Evolutionary conservation across 2,329 filamentous ascomycete genomes (phyloP), one percentile per base, ranked within the genome.

Genomic region (Curvularia spicifera): DNA sequence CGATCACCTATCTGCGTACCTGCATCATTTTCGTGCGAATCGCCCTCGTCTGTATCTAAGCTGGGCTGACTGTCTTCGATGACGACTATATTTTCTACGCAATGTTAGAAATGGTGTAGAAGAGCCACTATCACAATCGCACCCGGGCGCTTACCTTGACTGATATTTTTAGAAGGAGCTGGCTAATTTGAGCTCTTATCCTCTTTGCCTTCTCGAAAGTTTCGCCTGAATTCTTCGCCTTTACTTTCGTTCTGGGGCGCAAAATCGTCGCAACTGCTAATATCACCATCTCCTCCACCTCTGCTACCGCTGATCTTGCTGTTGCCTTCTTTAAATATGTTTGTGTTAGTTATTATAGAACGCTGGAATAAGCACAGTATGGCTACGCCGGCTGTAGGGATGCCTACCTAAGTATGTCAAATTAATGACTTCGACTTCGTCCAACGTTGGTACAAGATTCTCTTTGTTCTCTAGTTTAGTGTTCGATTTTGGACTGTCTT

Each of bases 41-140:
- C 42, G 47, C 50, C 39, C 52, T 53, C 43, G 33, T 57, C 28
- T 42, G 44, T 51, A 48, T 61, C 57, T 54, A 13, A 39, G 28
- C 40, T 35, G 20, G 51, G 12, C 37, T 65, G 45, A 33, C 50
- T 63, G 33, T 59, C 52, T 54, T 56, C 22, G 33, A 63, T 53
- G n/a, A 65, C 49, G 33, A 63, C 51, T 45, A 31, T 31, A 59
- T 59, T 57, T 43, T 53, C 62, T 65, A 60, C 48, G 57, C 42
- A 53, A 54, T 52, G 49, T 65, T 31, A 65, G 62, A 58, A 60
- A 56, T 60, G 12, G 39, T 56, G 44, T 59, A 29, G 24, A 18
- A 43, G 42, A 54, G 55, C 49, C 35, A 52, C 56, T 60, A 53
- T 53, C 20, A 45, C 40, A 24, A 44, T 47, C 29, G 22, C 24